Evolutionary conservation across 306 rosid genomes (phyloP).

Genomic region (Glycyrrhiza uralensis): DNA sequence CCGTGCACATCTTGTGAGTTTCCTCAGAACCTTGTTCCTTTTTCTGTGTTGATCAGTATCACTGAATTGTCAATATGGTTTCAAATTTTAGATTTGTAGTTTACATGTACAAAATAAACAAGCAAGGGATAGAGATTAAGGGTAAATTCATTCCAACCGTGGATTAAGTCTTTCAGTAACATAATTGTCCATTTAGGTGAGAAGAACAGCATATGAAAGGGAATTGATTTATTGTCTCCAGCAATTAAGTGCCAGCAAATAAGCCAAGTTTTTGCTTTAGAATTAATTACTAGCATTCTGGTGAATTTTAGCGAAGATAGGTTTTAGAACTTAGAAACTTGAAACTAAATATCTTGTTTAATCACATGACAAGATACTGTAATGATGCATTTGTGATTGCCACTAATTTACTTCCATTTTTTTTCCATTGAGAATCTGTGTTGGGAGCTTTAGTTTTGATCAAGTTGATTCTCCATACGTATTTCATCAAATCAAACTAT

Average conservation of each 20-base stretch:
- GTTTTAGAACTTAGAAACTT: too few species aligned
- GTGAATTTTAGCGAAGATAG: too few species aligned
- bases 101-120: background rate
- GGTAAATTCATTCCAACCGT: background rate
- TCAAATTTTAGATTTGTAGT: background rate
- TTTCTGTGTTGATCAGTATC: background rate
- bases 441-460: background rate
- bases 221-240: too few species aligned
- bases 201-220: too few species aligned
- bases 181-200: background rate
- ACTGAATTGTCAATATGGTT: background rate
- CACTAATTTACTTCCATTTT: background rate
- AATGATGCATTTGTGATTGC: background rate
- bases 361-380: background rate
- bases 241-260: too few species aligned
- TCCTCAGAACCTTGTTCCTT: background rate
- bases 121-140: background rate
- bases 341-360: too few species aligned
- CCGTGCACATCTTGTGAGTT: constrained; percentile 77
- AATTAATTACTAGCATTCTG: too few species aligned
- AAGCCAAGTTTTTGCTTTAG: too few species aligned
- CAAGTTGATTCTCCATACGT: constrained; percentile 4
- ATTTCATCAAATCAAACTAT: background rate
- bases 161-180: background rate
- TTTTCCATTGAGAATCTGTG: background rate